Base-by-base conservation (phyloP, 352 stramenopile genomes). In the Albugo laibachii region DNA sequence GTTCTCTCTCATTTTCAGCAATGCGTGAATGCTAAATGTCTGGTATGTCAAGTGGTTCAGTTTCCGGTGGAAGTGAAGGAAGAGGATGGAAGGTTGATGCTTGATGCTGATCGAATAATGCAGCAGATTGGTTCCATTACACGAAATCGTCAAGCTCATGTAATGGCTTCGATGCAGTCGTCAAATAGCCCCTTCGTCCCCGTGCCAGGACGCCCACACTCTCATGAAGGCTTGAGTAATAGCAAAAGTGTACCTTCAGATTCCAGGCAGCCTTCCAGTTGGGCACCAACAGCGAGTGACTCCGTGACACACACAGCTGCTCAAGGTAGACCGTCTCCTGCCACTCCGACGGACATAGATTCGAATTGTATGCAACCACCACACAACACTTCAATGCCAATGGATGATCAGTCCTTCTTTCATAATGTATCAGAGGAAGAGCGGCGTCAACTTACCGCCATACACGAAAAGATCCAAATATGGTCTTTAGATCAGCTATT, bases 1-100 rank as follows among this genome's bases (percentile, higher is more conserved):
- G 92, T 99, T 49, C 66, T 99, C 16, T 97, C 88, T 49, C 95
- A 99, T 62, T 99, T 99, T 54, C 94, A 98, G 64, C 85, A 97
- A 39, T 99, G 95, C 57, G 94, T 95, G 42, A 96, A 98, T 55
- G 57, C 81, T n/a, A 83, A 94, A 47, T 99, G 95, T 67, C 74
- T 94, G 6, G 94, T 98, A 2, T 99, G 95, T 58, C 87, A 95
- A 27, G 87, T 97, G 14, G 91, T 99, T 15, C 71, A 93, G n/a
- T 96, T 96, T 59, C 93, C 94, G 2, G 96, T 99, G 27, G 89
- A 98, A 66, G 77, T 86, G 44, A 93, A 93, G 50, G 81, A 94
- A 57, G 88, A 87, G 53, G 83, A 80, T 54, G 80, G 78, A 2
- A 58, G 62, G n/a, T 47, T 93, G 16, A 87, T 93, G 61, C 63